Evolutionary conservation across 768 basidiomycete species (phyloP), one percentile per base, ranked within the genome.

Genomic region (Boletus coccyginus): DNA sequence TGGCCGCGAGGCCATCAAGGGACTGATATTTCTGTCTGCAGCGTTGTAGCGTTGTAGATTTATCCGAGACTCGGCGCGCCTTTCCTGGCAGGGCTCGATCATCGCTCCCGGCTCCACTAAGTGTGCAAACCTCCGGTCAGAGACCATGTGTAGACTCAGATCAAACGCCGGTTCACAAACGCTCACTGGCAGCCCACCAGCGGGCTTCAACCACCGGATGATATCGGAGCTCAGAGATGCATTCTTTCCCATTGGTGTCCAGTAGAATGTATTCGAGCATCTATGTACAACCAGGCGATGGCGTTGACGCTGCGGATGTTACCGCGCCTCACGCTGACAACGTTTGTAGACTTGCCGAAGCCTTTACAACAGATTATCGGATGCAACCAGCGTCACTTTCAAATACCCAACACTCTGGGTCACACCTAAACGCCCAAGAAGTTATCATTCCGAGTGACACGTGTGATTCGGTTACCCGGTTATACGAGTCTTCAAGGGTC

Each of bases 1-100:
- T 2, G 27, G 27, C 62, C 56, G 55, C 40, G 44, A 54, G 62
- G 47, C 45, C 46, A 56, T 66, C 57, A 46, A 50, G 55, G 59
- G 53, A 46, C 40, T 41, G 46, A 46, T 24, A 24, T 17, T 32
- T 38, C 14, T 35, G 27, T 27, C 3, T 16, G 21, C 41, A 33
- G 35, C 45, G 29, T 42, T 45, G 55, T 13, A 4, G 2, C 27
- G 19, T 46, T 27, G 27, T n/a, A 24, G 12, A 45, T 27, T 27
- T 6, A 17, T n/a, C 27, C 2, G 50, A 11, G 17, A 10, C 17
- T 17, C 10, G 35, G 35, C 27, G 35, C 35, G n/a, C 8, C 43
- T 44, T 8, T 31, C 45, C n/a, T n/a, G n/a, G n/a, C 13, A 3
- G 7, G 9, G 27, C 27, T 32, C 50, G 50, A 14, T 51, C n/a